A percentile compares a stretch with the other conserved stretches of the same genome.
These are phyloP conservation scores for Paraphaeosphaeria minitans DNA, from an alignment of 2,329 filamentous ascomycete genomes.

Conservation along the genomic window DNA sequence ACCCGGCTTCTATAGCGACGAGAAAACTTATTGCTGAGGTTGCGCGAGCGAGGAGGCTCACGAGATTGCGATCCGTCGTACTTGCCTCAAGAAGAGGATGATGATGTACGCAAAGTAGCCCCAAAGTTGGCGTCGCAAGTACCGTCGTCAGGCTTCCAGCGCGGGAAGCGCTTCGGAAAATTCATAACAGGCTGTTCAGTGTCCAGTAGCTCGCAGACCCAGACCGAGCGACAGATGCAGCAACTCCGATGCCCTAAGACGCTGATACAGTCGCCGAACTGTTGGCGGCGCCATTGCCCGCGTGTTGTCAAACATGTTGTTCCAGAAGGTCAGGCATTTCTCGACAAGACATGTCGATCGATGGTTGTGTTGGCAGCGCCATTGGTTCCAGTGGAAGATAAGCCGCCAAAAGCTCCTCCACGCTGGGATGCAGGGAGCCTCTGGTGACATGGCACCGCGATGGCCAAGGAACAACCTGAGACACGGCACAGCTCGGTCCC, in stretches of 20 bases:
- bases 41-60: constrained; percentile 5
- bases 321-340: neutral
- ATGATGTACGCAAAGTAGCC: constrained; percentile 10
- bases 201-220: constrained; percentile 7
- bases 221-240: constrained; percentile 9
- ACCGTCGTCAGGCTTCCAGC: constrained; percentile 16
- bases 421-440: constrained; percentile 29
- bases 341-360: constrained; percentile 5
- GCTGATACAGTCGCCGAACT: neutral
- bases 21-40: neutral
- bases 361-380: constrained; percentile 11
- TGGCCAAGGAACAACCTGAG: constrained; percentile 36
- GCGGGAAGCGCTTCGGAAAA: constrained; percentile 25
- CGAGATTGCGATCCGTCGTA: constrained; percentile 12
- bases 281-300: constrained; percentile 2
- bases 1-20: neutral
- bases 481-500: constrained; percentile 34
- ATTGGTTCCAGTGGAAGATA: constrained; percentile 27
- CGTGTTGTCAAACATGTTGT: neutral
- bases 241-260: neutral
- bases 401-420: constrained; percentile 18
- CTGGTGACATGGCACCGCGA: constrained; percentile 37
- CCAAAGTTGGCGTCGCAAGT: neutral
- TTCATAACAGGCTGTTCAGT: constrained; percentile 11
- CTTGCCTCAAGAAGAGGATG: constrained; percentile 7